A percentile compares a stretch with the other conserved stretches of the same genome.
Evolutionary conservation across 2,329 filamentous ascomycete species (phyloP).

Genomic region (Microsporum ferrugineum): DNA sequence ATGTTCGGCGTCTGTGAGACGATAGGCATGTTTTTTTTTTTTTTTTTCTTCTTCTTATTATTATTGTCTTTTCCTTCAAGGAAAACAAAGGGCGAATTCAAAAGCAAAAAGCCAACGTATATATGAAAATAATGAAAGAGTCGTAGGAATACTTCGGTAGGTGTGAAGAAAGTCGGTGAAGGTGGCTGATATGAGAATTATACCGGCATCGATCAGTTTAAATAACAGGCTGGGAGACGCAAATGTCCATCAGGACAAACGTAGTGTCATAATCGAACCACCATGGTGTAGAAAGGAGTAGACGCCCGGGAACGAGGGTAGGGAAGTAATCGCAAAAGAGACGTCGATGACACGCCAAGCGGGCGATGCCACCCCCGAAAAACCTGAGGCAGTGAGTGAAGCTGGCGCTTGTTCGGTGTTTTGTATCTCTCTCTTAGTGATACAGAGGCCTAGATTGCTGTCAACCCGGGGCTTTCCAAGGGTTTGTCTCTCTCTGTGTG

Average conservation of each 20-base stretch:
- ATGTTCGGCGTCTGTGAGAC: constrained; percentile 31
- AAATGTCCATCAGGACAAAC: constrained; percentile 3
- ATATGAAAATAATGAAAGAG: neutral
- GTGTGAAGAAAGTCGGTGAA: neutral
- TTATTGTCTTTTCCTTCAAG: neutral
- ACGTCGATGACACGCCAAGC: neutral
- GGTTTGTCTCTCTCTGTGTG: neutral
- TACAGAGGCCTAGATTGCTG: neutral
- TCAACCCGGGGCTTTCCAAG: neutral
- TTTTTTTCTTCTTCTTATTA: neutral
- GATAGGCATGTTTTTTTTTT: constrained; percentile 32
- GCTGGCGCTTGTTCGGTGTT: neutral
- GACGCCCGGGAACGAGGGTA: neutral
- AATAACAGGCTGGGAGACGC: neutral
- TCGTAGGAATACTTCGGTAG: neutral
- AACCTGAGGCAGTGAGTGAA: neutral
- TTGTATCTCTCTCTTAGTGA: neutral
- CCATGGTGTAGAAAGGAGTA: neutral
- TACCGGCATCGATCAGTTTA: neutral
- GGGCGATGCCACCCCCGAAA: neutral
- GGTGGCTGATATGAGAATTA: neutral
- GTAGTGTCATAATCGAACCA: constrained; percentile 1
- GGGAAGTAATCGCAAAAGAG: neutral
- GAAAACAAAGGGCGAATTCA: neutral
- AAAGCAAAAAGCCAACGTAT: constrained; percentile 1